Base-by-base conservation (phyloP, 371 early-diverging fungal genomes). In the Mortierella sp. region DNA sequence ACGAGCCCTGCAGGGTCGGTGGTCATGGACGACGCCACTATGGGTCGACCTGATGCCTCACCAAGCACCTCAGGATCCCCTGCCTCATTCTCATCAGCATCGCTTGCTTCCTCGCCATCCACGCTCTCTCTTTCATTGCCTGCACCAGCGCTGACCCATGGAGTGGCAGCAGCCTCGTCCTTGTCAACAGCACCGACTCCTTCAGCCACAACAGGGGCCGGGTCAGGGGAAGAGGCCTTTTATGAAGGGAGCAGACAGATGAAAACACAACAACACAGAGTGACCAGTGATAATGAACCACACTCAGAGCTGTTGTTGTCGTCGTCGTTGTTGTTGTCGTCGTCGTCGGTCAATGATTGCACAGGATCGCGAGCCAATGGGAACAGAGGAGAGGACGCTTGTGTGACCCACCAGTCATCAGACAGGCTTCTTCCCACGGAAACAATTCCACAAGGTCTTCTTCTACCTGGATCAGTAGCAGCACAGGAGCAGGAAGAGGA, bases 11-110 rank as follows among this genome's bases (percentile, higher is more conserved):
- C 57, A 15, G 51, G 56, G 50, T 6, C 57, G 23, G 5, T 43
- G 2, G n/a, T n/a, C n/a, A 74, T 69, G 74, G 69, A 68, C 12
- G 60, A 74, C 51, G 74, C 74, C 57, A 74, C 69, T 1, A 57
- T 65, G 57, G 51, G 74, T 14, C 74, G 26, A 7, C 69, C 65
- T 3, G 25, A 60, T 15, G 50, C 64, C 16, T 68, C 74, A 6
- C 66, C 68, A 9, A 56, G 51, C 53, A 64, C 69, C n/a, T 68
- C 60, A 11, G 62, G 60, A 9, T 52, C 74, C 15, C 69, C 75
- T 3, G 50, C 48, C 11, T 66, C 70, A 3, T 69, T 48, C 48
- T 65, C 69, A 16, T 64, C 74, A 7, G 63, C 74, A 19, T 46
- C 66, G 6, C n/a, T 58, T 0, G 47, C 45, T 4, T 64, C 74